Evolutionary conservation across 805 yeast species (phyloP).

Genomic region (Schwanniomyces yamadae): DNA sequence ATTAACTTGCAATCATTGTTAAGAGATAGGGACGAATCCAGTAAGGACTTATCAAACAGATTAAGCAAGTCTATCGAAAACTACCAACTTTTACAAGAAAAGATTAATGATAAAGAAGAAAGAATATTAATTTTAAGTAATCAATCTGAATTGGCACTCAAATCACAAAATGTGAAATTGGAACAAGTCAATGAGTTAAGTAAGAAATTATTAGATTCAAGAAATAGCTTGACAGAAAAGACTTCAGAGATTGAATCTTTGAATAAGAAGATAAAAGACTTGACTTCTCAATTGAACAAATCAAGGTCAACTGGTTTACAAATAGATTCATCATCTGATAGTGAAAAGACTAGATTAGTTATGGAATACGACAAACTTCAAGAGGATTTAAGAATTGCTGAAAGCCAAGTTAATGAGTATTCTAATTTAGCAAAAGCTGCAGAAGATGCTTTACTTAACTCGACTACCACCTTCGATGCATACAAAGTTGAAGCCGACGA

Average conservation of each 20-base stretch:
- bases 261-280: slow-evolving; percentile 29
- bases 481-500: slow-evolving; percentile 26
- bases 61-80: slow-evolving; percentile 49
- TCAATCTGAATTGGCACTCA: slow-evolving; percentile 56
- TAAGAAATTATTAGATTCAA: slow-evolving; percentile 41
- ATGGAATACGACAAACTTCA: slow-evolving; percentile 47
- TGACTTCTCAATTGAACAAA: slow-evolving; percentile 19
- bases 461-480: slow-evolving; percentile 54
- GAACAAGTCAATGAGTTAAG: slow-evolving; percentile 58
- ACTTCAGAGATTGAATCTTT: slow-evolving; percentile 39
- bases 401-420: slow-evolving; percentile 58
- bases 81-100: slow-evolving; percentile 44
- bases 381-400: slow-evolving; percentile 56
- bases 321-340: not conserved
- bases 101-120: slow-evolving; percentile 53
- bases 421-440: slow-evolving; percentile 63
- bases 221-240: slow-evolving; percentile 43
- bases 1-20: slow-evolving; percentile 59
- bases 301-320: slow-evolving; percentile 1
- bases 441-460: slow-evolving; percentile 58
- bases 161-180: slow-evolving; percentile 50
- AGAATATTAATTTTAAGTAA: slow-evolving; percentile 50
- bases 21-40: slow-evolving; percentile 57
- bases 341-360: slow-evolving; percentile 3
- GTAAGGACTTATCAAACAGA: slow-evolving; percentile 49